A percentile compares a stretch with the other conserved stretches of the same genome.
Evolutionary conservation across 2,329 filamentous ascomycete species (phyloP).

Genomic region (Rhynchosporium agropyri): DNA sequence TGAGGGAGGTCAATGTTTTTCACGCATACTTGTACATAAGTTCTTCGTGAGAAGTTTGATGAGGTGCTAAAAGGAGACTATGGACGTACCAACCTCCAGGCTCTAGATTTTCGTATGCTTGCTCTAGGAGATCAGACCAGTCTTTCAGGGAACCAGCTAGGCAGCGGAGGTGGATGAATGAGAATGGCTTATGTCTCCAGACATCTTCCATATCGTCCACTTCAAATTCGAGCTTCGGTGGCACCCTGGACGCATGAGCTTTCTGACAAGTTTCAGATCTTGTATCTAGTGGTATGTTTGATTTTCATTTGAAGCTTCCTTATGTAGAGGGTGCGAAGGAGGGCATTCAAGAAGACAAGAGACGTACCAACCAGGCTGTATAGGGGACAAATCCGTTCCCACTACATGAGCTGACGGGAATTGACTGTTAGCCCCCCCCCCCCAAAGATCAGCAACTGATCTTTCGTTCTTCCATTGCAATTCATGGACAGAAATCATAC

Average conservation of each 20-base stretch:
- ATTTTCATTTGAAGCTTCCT: not conserved
- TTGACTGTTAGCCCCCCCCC: constrained; percentile 20
- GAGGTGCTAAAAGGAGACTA: not conserved
- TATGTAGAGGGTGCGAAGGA: not conserved
- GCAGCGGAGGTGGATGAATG: constrained; percentile 45
- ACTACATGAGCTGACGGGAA: constrained; percentile 33
- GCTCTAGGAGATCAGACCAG: constrained; percentile 32
- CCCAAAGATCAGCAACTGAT: not conserved
- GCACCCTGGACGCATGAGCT: constrained; percentile 26
- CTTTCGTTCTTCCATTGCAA: constrained; percentile 30
- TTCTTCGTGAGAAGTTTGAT: not conserved
- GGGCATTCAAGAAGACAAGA: not conserved
- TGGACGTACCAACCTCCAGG: constrained; percentile 33
- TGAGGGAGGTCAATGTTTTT: not conserved
- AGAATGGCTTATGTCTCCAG: constrained; percentile 38
- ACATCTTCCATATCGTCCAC: constrained; percentile 43
- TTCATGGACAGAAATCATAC: constrained; percentile 21
- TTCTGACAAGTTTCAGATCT: too few relatives aligned
- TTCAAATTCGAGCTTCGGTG: constrained; percentile 40
- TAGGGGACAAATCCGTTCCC: constrained; percentile 36
- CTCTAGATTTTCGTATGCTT: constrained; percentile 32
- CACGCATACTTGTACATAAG: too few relatives aligned
- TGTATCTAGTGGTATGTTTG: not conserved
- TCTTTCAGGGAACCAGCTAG: constrained; percentile 45
- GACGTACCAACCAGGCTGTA: constrained; percentile 36